Base-by-base conservation (phyloP, 2,329 filamentous ascomycete species). In the Aspergillus ochraceus region DNA sequence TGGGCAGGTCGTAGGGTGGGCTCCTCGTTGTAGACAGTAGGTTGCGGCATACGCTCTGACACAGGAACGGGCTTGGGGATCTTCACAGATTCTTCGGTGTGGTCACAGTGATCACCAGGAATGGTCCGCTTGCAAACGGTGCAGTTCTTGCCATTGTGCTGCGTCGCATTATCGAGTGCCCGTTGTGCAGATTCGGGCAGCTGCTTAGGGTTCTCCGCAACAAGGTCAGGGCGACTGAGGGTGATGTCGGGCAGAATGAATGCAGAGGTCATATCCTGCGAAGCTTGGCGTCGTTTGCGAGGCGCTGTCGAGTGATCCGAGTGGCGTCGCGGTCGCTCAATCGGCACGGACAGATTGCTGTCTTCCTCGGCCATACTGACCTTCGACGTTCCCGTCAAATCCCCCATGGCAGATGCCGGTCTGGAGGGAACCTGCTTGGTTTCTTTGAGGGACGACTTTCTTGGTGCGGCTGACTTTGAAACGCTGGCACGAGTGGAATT, bases 241-340 rank as follows among this genome's bases (percentile, higher is more conserved):
- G 85, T 87, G 65, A 88, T 86, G 64, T 88, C 86, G 11, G 85
- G 85, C 6, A 88, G 74, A 63, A 88, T 87, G 69, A 88, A 87
- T 6, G 84, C 86, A 3, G 85, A 88, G 6, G 86, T 88, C 82
- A 86, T 83, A 59, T 86, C 84, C 26, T 80, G 77, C 14, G 77
- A 75, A 42, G 75, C 74, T 45, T 77, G 79, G 29, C 79, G 81
- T 50, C 81, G 82, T 53, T 83, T 81, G 10, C 80, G 80, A 68
- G 82, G 81, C 6, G 81, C 70, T 42, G 80, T 75, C 0, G 84
- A 84, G 49, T 76, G 68, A 14, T 82, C 78, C 4, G 76, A 78
- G 59, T 79, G 72, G 46, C 75, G 71, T 65, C 76, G 67, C 45
- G 68, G 65, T 32, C 74, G 74, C 30, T 71, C 71, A 32, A 62